Evolutionary conservation across 169 alveolate genomes (phyloP).

Genomic region (Eimeria acervulina): DNA sequence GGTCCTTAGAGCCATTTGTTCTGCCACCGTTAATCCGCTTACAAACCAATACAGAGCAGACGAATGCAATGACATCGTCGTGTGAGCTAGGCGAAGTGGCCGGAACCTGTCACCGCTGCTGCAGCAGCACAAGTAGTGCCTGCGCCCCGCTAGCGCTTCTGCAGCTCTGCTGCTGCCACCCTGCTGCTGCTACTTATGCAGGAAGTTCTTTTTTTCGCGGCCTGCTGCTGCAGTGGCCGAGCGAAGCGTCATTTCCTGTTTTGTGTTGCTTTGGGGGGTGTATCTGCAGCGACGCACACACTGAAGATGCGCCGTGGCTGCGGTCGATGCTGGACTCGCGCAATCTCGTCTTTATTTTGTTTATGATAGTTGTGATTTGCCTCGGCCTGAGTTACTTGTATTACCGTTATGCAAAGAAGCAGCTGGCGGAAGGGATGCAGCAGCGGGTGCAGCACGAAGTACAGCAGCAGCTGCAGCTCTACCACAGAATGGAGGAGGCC

Average conservation of each 20-base stretch:
- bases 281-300: constrained; percentile 77
- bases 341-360: constrained; percentile 44
- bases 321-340: constrained; percentile 67
- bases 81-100: constrained; percentile 23
- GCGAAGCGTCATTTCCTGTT: neutral
- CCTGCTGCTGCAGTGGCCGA: neutral
- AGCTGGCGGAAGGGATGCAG: constrained; percentile 53
- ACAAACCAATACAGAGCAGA: constrained; percentile 69
- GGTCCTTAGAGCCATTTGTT: constrained; percentile 73
- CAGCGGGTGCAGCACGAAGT: constrained; percentile 71
- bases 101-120: neutral
- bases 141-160: neutral
- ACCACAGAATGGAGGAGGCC: constrained; percentile 73
- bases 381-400: constrained; percentile 57
- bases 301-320: constrained; percentile 77
- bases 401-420: constrained; percentile 70
- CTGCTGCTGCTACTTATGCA: constrained; percentile 3
- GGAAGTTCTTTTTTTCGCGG: neutral
- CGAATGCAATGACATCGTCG: constrained; percentile 71
- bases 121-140: constrained; percentile 12
- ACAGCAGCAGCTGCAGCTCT: constrained; percentile 79
- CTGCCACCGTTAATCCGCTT: constrained; percentile 60
- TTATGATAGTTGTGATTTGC: constrained; percentile 50
- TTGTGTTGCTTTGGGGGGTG: constrained; percentile 6
- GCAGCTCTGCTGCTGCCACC: neutral